phyloP scores from a whole-genome alignment of 2,329 filamentous ascomycete genomes.

The Botryotinia narcissicola region DNA sequence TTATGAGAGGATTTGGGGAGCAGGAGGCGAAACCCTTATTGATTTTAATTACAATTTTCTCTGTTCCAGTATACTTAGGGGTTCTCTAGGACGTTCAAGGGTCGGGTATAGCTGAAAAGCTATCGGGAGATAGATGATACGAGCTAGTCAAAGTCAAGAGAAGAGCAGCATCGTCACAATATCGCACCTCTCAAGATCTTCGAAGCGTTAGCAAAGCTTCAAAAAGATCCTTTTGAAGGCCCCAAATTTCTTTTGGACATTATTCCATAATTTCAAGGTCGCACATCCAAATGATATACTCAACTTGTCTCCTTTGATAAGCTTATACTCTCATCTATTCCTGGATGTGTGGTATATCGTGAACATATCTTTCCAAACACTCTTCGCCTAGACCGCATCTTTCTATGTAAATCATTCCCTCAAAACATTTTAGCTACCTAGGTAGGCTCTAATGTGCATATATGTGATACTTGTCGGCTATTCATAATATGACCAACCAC shows the following conservation, averaged over 20 bases:
- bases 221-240: neutral
- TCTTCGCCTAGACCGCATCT: neutral
- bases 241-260: neutral
- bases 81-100: constrained; percentile 11
- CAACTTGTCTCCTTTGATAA: neutral
- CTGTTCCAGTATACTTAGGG: constrained; percentile 26
- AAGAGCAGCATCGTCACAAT: neutral
- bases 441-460: neutral
- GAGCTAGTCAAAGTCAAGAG: neutral
- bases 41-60: constrained; percentile 31
- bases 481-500: no score
- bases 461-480: no score
- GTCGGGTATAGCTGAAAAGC: constrained; percentile 10
- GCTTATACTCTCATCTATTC: neutral
- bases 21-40: constrained; percentile 24
- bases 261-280: neutral
- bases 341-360: neutral
- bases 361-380: neutral
- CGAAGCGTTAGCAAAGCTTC: neutral
- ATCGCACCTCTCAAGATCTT: neutral
- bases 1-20: constrained; percentile 16
- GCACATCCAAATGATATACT: neutral
- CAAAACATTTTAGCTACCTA: neutral
- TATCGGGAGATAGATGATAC: constrained; percentile 15
- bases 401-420: neutral